phyloP scores from a whole-genome alignment of 1,139 yeast genomes.

The Geotrichum candidum region DNA sequence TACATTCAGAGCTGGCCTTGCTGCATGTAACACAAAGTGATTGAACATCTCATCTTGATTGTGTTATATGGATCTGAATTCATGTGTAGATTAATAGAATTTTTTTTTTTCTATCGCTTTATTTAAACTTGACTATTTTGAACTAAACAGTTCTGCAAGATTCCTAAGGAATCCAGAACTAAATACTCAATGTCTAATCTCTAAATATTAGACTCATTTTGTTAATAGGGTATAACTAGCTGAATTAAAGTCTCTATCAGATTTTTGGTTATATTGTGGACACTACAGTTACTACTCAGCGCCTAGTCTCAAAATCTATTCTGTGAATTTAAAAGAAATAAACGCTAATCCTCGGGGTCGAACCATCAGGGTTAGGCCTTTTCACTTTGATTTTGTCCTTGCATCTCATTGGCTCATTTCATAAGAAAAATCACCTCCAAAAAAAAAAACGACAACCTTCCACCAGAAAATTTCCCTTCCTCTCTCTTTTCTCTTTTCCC shows the following conservation, averaged over 20 bases:
- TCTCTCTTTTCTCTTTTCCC: not conserved
- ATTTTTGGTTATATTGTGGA: too few relatives aligned
- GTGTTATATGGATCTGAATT: not conserved
- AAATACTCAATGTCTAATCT: too few relatives aligned
- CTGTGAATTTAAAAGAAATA: not conserved
- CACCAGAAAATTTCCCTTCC: not conserved
- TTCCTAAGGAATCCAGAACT: too few relatives aligned
- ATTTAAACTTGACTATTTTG: too few relatives aligned
- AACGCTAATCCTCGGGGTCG: not conserved
- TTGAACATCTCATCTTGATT: not conserved
- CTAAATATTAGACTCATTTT: too few relatives aligned
- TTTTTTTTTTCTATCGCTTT: too few relatives aligned
- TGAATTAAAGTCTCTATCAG: too few relatives aligned
- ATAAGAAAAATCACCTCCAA: not conserved
- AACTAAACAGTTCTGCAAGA: too few relatives aligned
- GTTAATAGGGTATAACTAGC: too few relatives aligned
- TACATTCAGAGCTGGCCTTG: conserved; percentile 35
- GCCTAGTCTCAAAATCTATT: not conserved
- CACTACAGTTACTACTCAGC: too few relatives aligned
- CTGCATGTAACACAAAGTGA: not conserved
- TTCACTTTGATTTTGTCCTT: not conserved
- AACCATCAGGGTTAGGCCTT: not conserved
- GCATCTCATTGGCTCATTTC: not conserved
- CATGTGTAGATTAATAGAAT: not conserved
- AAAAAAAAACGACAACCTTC: not conserved